Evolutionary conservation across 2,329 filamentous ascomycete genomes (phyloP), one percentile per base, ranked within the genome.

Genomic region (Orbilia oligospora): DNA sequence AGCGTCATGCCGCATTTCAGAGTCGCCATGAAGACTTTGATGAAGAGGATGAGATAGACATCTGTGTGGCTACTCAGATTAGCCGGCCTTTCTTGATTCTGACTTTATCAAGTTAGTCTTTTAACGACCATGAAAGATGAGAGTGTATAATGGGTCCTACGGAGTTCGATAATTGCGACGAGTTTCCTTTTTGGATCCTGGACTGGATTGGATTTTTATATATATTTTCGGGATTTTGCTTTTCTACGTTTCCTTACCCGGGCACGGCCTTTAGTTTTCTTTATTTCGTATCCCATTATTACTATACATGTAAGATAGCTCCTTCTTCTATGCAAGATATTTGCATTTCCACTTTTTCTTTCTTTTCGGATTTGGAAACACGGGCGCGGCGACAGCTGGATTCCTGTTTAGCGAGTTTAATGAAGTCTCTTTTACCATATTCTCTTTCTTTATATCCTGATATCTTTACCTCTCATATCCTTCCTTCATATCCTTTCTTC

Each of bases 1-100:
- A 77, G 66, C 44, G 68, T 77, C 2, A 71, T 77, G 67, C 73
- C 73, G 30, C 73, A 77, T 24, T 77, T 77, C 38, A 77, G 46
- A 27, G 61, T 67, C 18, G 73, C 67, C 1, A 77, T 77, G 73
- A 65, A 61, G 67, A 77, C 73, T 5, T 10, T 77, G 41, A 56
- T 77, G 12, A 71, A 18, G 67, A 61, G 51, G 44, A 67, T 71
- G 73, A 77, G 67, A 68, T 77, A 66, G 16, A 64, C 18, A 20
- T n/a, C 5, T 20, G 44, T n/a, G n/a, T 27, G 48, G 6, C 22
- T 14, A 27, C 48, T 27, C 48, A 27, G n/a, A 30, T 33, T 10
- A 16, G 18, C 27, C 12, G 20, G 4, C 20, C 20, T 20, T 20
- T 20, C 5, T 46, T 46, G 16, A 38, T 38, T 46, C 14, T 46